These are phyloP conservation scores for Calonectria multiphialidica DNA, from an alignment of 2,329 filamentous ascomycete genomes.

Conservation along the genomic window DNA sequence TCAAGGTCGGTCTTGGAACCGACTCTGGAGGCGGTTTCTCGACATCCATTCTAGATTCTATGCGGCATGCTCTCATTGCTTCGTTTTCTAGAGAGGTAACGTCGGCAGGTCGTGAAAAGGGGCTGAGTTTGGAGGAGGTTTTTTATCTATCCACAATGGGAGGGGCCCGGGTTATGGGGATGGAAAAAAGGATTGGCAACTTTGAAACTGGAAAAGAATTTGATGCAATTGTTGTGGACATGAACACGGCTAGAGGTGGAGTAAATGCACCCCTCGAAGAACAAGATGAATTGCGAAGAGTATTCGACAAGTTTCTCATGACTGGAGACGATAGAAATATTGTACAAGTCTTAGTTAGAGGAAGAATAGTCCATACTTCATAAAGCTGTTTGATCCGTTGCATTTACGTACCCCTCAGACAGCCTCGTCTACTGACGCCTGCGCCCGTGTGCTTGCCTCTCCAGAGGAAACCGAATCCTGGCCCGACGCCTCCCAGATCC, in stretches of 20 bases:
- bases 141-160: constrained; percentile 73
- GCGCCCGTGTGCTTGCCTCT: constrained; percentile 21
- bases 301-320: constrained; percentile 75
- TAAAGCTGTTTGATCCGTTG: background rate
- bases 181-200: constrained; percentile 66
- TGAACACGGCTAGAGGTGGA: constrained; percentile 47
- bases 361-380: constrained; percentile 46
- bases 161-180: constrained; percentile 68
- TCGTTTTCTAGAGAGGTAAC: constrained; percentile 60
- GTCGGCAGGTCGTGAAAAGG: constrained; percentile 55
- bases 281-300: constrained; percentile 55
- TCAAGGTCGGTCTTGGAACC: constrained; percentile 76
- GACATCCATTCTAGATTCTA: constrained; percentile 68
- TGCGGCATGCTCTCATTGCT: constrained; percentile 69
- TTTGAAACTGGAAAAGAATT: constrained; percentile 72
- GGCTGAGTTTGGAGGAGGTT: constrained; percentile 62
- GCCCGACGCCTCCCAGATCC: constrained; percentile 9
- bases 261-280: constrained; percentile 67
- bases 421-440: constrained; percentile 30
- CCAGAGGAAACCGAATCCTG: constrained; percentile 18
- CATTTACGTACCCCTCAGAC: constrained; percentile 18
- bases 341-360: constrained; percentile 64
- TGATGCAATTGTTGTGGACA: constrained; percentile 66
- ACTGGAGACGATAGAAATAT: constrained; percentile 75
- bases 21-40: constrained; percentile 75